These are phyloP conservation scores for Tylopilus plumbeoviolaceoides DNA, from an alignment of 768 basidiomycete species.

Conservation along the genomic window DNA sequence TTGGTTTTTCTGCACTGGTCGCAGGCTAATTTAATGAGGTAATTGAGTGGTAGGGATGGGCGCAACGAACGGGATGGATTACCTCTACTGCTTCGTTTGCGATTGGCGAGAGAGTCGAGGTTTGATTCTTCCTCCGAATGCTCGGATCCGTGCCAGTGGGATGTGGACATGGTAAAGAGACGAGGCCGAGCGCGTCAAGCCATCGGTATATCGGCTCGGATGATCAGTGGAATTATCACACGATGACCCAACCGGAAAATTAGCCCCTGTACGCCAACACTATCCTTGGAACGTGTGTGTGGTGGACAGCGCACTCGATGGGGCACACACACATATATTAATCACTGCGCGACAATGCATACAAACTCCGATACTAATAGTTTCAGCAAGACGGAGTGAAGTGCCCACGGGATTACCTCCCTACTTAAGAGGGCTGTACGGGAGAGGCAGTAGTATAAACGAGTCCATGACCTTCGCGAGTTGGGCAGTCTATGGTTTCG, in stretches of 20 bases:
- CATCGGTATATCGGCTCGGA: not conserved
- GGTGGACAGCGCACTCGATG: not conserved
- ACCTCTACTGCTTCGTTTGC: constrained; percentile 69
- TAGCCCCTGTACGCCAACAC: constrained; percentile 4
- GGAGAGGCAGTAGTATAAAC: constrained; percentile 72
- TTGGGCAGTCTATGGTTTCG: constrained; percentile 69
- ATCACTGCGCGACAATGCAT: not conserved
- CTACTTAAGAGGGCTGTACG: constrained; percentile 84
- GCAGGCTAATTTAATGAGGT: constrained; percentile 49
- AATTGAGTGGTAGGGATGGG: constrained; percentile 11
- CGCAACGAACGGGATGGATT: constrained; percentile 4
- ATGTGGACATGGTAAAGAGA: constrained; percentile 24
- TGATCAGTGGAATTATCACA: constrained; percentile 13
- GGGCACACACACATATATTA: not conserved
- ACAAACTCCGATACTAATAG: not conserved
- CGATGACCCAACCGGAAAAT: constrained; percentile 8
- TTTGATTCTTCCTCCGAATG: constrained; percentile 53
- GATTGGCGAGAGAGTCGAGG: constrained; percentile 39
- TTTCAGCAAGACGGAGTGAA: not conserved
- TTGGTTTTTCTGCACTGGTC: constrained; percentile 88
- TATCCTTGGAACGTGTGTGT: no score
- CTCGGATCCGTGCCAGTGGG: constrained; percentile 55
- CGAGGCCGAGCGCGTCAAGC: constrained; percentile 1
- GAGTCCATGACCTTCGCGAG: constrained; percentile 85
- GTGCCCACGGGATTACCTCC: not conserved